A percentile compares a stretch with the other conserved stretches of the same genome.
Conservation (phyloP, 1,284 basidiomycete species). For the Cryptococcus maquisensis region DNA sequence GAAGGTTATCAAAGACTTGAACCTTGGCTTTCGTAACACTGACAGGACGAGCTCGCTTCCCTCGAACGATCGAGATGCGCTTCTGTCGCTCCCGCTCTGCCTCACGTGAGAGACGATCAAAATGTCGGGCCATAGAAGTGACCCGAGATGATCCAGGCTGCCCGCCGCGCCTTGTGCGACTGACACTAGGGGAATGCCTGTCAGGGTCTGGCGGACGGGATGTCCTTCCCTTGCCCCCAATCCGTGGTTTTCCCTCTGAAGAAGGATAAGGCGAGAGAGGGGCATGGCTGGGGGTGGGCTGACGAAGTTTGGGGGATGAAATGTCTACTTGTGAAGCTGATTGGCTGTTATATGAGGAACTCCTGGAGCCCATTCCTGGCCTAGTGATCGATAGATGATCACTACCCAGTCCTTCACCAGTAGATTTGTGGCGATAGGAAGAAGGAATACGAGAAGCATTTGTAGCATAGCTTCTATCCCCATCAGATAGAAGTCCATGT, state of each 20-base stretch:
- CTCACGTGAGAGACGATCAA: slow-evolving; percentile 53
- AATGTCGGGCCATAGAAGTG: slow-evolving; percentile 54
- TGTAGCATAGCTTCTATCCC: slow-evolving; percentile 82
- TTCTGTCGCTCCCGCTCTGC: slow-evolving; percentile 54
- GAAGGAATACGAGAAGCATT: slow-evolving; percentile 56
- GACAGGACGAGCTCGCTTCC: slow-evolving; percentile 86
- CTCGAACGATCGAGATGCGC: slow-evolving; percentile 58
- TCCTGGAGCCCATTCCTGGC: slow-evolving; percentile 11
- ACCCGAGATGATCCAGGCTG: slow-evolving; percentile 45
- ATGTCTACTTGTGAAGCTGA: slow-evolving; percentile 9
- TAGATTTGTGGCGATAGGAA: slow-evolving; percentile 4
- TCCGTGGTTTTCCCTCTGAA: slow-evolving; percentile 29
- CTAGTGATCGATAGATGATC: slow-evolving; percentile 4
- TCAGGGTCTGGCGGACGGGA: slow-evolving; percentile 21
- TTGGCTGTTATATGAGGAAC: slow-evolving; percentile 10
- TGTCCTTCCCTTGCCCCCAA: slow-evolving; percentile 40
- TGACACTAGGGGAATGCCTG: slow-evolving; percentile 12
- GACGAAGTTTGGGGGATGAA: slow-evolving; percentile 10
- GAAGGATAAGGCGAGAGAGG: slow-evolving; percentile 1
- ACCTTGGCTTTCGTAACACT: slow-evolving; percentile 84
- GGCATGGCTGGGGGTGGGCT: background rate
- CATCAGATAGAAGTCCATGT: slow-evolving; percentile 61
- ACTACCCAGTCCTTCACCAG: slow-evolving; percentile 3
- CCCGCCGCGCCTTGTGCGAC: slow-evolving; percentile 19
- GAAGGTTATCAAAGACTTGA: slow-evolving; percentile 83